Evolutionary conservation across 176 grass and related monocot species (phyloP).

Genomic region (Oryza meridionalis): DNA sequence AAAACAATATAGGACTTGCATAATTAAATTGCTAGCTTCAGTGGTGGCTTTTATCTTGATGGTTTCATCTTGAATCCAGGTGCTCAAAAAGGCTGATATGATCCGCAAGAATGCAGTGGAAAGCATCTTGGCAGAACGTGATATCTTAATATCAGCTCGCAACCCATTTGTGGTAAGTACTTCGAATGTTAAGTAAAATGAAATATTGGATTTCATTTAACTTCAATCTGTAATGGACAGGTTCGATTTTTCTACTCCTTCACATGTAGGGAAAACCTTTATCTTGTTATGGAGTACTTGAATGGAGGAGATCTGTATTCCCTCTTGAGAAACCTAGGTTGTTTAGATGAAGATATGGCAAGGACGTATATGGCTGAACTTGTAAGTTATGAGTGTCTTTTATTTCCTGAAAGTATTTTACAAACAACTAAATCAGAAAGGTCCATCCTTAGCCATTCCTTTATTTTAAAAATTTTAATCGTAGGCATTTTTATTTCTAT

Average conservation of each 20-base stretch:
- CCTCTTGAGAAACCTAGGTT: constrained; percentile 83
- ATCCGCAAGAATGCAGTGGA: constrained; percentile 96
- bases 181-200: constrained; percentile 7
- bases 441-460: neutral
- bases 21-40: neutral
- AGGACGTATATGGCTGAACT: constrained; percentile 90
- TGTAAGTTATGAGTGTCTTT: constrained; percentile 38
- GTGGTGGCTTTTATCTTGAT: neutral
- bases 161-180: constrained; percentile 79
- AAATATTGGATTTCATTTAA: constrained; percentile 36
- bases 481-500: neutral
- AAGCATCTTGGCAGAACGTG: constrained; percentile 88
- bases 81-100: constrained; percentile 96
- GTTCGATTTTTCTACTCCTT: constrained; percentile 99
- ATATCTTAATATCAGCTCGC: constrained; percentile 86
- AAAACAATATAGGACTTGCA: neutral
- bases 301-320: constrained; percentile 97
- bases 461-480: neutral
- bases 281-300: constrained; percentile 99
- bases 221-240: constrained; percentile 58
- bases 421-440: constrained; percentile 11
- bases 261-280: constrained; percentile 98
- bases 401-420: constrained; percentile 1
- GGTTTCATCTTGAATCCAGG: constrained; percentile 44
- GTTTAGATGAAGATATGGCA: constrained; percentile 95